phyloP scores from a whole-genome alignment of 352 stramenopile species.

The Phytophthora hibernalis region DNA sequence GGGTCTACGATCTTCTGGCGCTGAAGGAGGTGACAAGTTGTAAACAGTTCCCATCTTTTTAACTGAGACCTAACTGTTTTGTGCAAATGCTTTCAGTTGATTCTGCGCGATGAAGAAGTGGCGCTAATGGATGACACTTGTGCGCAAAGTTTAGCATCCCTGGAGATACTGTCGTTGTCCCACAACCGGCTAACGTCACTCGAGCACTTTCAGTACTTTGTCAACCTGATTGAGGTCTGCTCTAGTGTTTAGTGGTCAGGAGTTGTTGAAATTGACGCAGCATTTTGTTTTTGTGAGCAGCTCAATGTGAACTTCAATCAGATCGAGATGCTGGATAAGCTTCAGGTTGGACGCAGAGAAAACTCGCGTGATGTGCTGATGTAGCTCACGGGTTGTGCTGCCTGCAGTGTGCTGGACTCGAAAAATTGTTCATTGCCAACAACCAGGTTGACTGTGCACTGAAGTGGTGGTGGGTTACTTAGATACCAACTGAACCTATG shows the following conservation, averaged over 20 bases:
- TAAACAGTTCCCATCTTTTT: not conserved
- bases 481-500: not conserved
- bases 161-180: constrained; percentile 86
- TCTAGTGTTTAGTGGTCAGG: not conserved
- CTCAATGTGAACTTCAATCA: constrained; percentile 80
- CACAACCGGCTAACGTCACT: constrained; percentile 77
- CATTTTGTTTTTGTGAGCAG: constrained; percentile 28
- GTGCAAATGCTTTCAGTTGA: constrained; percentile 47
- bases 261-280: not conserved
- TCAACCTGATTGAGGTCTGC: constrained; percentile 76
- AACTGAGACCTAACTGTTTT: constrained; percentile 1
- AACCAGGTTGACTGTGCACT: constrained; percentile 45
- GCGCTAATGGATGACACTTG: constrained; percentile 56
- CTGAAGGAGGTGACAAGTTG: constrained; percentile 63
- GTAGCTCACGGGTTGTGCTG: not conserved
- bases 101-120: constrained; percentile 73
- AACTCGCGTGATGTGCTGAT: not conserved
- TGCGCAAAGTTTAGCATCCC: constrained; percentile 57
- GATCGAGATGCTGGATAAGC: constrained; percentile 53
- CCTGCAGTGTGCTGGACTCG: constrained; percentile 52
- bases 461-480: not conserved
- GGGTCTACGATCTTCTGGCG: constrained; percentile 65
- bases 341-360: constrained; percentile 42
- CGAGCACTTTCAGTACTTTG: constrained; percentile 69
- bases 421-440: constrained; percentile 73